Conservation (phyloP, 1,284 basidiomycete species). For the Gomphus bonarii region DNA sequence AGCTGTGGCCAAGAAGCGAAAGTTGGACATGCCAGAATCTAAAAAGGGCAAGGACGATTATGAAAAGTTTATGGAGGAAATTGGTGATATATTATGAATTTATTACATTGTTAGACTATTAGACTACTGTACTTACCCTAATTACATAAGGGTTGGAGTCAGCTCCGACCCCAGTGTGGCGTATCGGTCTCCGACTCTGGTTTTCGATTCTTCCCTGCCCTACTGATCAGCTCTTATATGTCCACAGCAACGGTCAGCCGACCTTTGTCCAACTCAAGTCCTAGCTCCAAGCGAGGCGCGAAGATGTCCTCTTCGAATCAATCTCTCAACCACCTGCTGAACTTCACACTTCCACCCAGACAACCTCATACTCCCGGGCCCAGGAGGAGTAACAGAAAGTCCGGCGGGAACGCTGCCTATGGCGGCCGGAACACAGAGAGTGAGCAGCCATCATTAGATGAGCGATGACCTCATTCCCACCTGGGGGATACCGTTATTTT, state of each 20-base stretch:
- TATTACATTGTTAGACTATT: background rate
- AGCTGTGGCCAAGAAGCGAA: slow-evolving; percentile 23
- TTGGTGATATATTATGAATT: slow-evolving; percentile 41
- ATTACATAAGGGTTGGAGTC: slow-evolving; percentile 8
- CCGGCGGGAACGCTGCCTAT: slow-evolving; percentile 35
- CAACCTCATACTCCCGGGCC: slow-evolving; percentile 41
- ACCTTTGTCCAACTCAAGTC: slow-evolving; percentile 5
- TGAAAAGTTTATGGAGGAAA: slow-evolving; percentile 64
- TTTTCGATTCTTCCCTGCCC: background rate
- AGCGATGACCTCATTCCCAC: slow-evolving; percentile 10
- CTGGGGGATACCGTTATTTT: slow-evolving; percentile 9
- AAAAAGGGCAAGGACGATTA: slow-evolving; percentile 55
- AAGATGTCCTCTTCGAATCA: slow-evolving; percentile 9
- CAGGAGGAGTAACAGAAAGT: slow-evolving; percentile 66
- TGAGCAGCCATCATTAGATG: slow-evolving; percentile 33
- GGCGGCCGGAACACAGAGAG: slow-evolving; percentile 80
- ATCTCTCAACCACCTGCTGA: slow-evolving; percentile 24
- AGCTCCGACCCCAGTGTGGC: background rate
- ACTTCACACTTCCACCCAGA: slow-evolving; percentile 30
- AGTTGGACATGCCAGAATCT: slow-evolving; percentile 16
- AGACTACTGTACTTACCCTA: background rate
- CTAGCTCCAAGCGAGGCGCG: slow-evolving; percentile 12
- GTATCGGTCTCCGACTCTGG: background rate
- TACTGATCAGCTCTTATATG: slow-evolving; percentile 5
- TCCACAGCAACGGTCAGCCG: background rate